Evolutionary conservation across 2,329 filamentous ascomycete genomes (phyloP).

Genomic region (Phaeosphaeriaceae sp.): DNA sequence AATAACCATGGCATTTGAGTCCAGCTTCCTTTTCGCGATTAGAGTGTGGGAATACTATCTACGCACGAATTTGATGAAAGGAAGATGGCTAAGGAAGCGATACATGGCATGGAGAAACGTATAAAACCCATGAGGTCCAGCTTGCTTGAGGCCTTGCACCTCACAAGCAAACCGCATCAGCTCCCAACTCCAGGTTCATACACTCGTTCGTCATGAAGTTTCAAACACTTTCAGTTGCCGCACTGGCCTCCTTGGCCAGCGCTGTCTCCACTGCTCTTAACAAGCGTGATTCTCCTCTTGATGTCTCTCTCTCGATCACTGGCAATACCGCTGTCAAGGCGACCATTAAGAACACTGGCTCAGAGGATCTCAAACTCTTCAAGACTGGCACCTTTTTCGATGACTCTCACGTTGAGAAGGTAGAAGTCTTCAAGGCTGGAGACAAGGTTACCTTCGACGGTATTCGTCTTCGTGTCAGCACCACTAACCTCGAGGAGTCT

Average conservation of each 20-base stretch:
- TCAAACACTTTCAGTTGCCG: slow-evolving; percentile 17
- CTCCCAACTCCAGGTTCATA: not conserved
- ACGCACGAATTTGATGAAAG: not conserved
- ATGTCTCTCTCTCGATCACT: slow-evolving; percentile 53
- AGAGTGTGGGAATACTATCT: slow-evolving; percentile 2
- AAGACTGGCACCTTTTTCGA: slow-evolving; percentile 61
- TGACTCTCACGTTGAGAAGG: slow-evolving; percentile 58
- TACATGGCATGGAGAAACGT: slow-evolving; percentile 4
- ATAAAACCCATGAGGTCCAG: not conserved
- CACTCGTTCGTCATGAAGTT: slow-evolving; percentile 23
- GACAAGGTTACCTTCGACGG: slow-evolving; percentile 58
- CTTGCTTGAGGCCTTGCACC: slow-evolving; percentile 1
- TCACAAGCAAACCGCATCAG: slow-evolving; percentile 2
- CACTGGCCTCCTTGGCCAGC: slow-evolving; percentile 20
- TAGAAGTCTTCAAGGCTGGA: slow-evolving; percentile 58
- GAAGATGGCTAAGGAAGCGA: not conserved
- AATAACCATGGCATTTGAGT: not conserved
- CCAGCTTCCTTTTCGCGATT: slow-evolving; percentile 16
- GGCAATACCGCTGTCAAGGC: slow-evolving; percentile 61
- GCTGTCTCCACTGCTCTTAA: slow-evolving; percentile 27
- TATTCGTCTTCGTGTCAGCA: slow-evolving; percentile 57
- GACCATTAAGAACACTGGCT: slow-evolving; percentile 59
- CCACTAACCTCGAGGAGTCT: slow-evolving; percentile 53
- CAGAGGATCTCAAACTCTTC: slow-evolving; percentile 56
- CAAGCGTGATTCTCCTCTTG: slow-evolving; percentile 46